A percentile compares a stretch with the other conserved stretches of the same genome.
These are phyloP conservation scores for Penicillium sp. DNA, from an alignment of 2,329 filamentous ascomycete species.

Conservation along the genomic window DNA sequence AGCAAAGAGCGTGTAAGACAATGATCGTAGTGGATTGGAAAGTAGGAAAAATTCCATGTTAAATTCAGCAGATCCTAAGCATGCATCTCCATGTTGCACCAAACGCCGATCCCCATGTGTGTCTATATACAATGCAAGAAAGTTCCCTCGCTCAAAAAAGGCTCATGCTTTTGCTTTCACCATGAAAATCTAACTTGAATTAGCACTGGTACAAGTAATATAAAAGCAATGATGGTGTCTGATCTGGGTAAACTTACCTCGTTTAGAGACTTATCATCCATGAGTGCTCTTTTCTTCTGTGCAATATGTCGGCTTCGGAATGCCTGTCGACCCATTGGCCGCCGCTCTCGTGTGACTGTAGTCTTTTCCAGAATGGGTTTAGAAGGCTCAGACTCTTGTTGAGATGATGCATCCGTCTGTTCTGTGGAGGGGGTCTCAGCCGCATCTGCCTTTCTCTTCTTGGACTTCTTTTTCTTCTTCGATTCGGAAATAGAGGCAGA, in stretches of 20 bases:
- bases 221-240: background rate
- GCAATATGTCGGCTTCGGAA: slow-evolving; percentile 81
- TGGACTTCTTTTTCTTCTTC: slow-evolving; percentile 35
- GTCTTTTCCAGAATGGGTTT: slow-evolving; percentile 18
- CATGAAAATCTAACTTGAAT: slow-evolving; percentile 25
- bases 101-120: slow-evolving; percentile 1
- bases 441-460: slow-evolving; percentile 38
- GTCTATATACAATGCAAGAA: background rate
- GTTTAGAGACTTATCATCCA: slow-evolving; percentile 79
- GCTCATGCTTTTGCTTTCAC: slow-evolving; percentile 21
- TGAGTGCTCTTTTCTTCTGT: slow-evolving; percentile 79
- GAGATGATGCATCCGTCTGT: background rate
- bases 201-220: background rate
- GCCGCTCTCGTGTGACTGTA: slow-evolving; percentile 50
- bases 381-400: background rate
- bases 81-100: background rate
- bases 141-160: background rate
- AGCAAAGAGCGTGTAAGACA: too few species aligned
- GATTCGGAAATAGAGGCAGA: slow-evolving; percentile 21
- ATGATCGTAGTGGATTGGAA: background rate
- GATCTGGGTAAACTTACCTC: slow-evolving; percentile 61
- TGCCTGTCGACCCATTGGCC: slow-evolving; percentile 64
- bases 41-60: background rate
- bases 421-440: slow-evolving; percentile 5
- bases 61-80: background rate